phyloP scores from a whole-genome alignment of 495 filamentous ascomycete species.

The Penicillium longicatenatum region DNA sequence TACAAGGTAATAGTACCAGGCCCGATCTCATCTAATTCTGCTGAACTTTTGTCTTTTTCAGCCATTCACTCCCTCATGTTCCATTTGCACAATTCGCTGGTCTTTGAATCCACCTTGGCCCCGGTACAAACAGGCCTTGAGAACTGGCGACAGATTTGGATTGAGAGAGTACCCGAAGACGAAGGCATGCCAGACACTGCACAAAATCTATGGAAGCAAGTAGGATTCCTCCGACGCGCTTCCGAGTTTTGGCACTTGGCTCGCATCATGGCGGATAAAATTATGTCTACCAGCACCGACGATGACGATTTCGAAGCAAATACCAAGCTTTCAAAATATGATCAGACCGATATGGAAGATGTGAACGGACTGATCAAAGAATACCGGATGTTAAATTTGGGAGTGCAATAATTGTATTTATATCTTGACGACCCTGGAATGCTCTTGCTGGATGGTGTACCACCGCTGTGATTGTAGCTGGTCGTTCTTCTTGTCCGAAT shows the following conservation, averaged over 20 bases:
- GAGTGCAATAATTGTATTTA: slow-evolving; percentile 4
- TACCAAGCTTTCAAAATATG: slow-evolving; percentile 17
- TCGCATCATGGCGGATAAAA: slow-evolving; percentile 24
- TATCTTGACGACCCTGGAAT: not conserved
- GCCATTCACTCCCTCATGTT: slow-evolving; percentile 34
- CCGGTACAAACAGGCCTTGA: slow-evolving; percentile 31
- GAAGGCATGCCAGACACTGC: slow-evolving; percentile 20
- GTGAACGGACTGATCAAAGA: slow-evolving; percentile 36
- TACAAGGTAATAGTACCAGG: slow-evolving; percentile 21
- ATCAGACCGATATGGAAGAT: slow-evolving; percentile 33
- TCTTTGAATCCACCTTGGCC: slow-evolving; percentile 29
- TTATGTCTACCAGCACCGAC: slow-evolving; percentile 11
- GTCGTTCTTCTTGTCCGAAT: no score
- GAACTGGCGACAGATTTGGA: slow-evolving; percentile 33
- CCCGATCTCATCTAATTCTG: not conserved
- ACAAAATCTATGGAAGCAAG: slow-evolving; percentile 29
- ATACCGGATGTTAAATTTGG: slow-evolving; percentile 31
- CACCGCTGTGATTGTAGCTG: no score
- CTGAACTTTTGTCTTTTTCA: slow-evolving; percentile 2
- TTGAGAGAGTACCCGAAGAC: slow-evolving; percentile 26
- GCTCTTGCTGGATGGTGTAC: not conserved
- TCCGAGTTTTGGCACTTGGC: slow-evolving; percentile 37
- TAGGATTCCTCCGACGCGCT: slow-evolving; percentile 28
- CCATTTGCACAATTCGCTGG: slow-evolving; percentile 31
- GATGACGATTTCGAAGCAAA: slow-evolving; percentile 5